Evolutionary conservation across 805 yeast genomes (phyloP).

Genomic region (Candida ficus): DNA sequence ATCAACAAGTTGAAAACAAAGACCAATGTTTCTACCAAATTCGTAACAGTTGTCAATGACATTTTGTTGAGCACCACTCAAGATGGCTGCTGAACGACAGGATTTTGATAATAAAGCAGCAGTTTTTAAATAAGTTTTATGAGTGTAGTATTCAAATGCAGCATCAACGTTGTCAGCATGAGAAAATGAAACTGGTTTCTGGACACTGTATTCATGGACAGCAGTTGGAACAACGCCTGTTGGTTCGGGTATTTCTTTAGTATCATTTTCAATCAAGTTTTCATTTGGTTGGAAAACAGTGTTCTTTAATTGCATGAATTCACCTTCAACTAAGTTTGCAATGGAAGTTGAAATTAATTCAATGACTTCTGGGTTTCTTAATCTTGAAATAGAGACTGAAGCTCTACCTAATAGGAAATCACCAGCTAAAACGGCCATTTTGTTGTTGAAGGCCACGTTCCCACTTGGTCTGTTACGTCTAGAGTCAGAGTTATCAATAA

Average conservation of each 20-base stretch:
- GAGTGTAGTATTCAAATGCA: conserved; percentile 93
- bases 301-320: conserved; percentile 96
- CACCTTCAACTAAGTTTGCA: conserved; percentile 97
- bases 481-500: conserved; percentile 83
- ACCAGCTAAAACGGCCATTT: conserved; percentile 96
- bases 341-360: conserved; percentile 93
- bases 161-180: conserved; percentile 68
- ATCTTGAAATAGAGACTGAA: conserved; percentile 88
- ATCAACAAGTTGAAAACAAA: conserved; percentile 94
- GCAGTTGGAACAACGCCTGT: conserved; percentile 60
- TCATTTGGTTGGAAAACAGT: conserved; percentile 61
- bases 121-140: conserved; percentile 92
- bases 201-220: conserved; percentile 31
- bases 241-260: conserved; percentile 43
- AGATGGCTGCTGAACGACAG: conserved; percentile 86
- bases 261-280: conserved; percentile 38
- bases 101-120: conserved; percentile 93
- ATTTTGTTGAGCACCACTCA: conserved; percentile 73
- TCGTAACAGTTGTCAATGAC: conserved; percentile 84
- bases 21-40: conserved; percentile 88
- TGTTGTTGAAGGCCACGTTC: conserved; percentile 89
- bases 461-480: conserved; percentile 91
- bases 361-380: conserved; percentile 95
- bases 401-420: conserved; percentile 95
- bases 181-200: conserved; percentile 30